A percentile compares a stretch with the other conserved stretches of the same genome.
Evolutionary conservation across 208 protist genomes (phyloP).

Genomic region (Leishmania amazonensis): DNA sequence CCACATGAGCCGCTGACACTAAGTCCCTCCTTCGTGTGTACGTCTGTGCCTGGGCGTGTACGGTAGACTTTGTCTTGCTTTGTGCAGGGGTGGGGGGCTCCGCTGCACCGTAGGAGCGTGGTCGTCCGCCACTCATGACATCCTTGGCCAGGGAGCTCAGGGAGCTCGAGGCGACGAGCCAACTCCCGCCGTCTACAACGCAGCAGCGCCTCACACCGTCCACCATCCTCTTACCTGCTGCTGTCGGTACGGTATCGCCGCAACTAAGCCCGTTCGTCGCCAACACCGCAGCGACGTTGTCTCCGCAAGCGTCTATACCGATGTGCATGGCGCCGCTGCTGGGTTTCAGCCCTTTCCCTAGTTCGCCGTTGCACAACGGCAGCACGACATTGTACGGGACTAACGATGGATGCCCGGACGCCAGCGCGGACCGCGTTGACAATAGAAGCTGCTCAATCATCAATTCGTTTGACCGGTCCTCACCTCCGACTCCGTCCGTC

Average conservation of each 20-base stretch:
- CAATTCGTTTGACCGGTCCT: background rate
- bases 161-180: slow-evolving; percentile 34
- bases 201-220: slow-evolving; percentile 27
- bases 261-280: background rate
- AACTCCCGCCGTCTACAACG: slow-evolving; percentile 33
- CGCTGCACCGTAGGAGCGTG: background rate
- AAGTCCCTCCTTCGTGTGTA: background rate
- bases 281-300: background rate
- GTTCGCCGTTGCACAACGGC: background rate
- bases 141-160: slow-evolving; percentile 12
- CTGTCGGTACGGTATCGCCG: slow-evolving; percentile 13
- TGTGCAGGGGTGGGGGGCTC: background rate
- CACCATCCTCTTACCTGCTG: slow-evolving; percentile 31
- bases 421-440: background rate
- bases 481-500: background rate
- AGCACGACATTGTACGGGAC: background rate
- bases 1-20: background rate
- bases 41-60: background rate
- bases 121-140: background rate
- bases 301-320: background rate
- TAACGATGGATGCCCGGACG: background rate
- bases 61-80: background rate
- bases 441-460: background rate
- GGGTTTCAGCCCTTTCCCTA: background rate
- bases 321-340: slow-evolving; percentile 2